phyloP scores from a whole-genome alignment of 2,329 filamentous ascomycete species.

The Xylaria hypoxylon region DNA sequence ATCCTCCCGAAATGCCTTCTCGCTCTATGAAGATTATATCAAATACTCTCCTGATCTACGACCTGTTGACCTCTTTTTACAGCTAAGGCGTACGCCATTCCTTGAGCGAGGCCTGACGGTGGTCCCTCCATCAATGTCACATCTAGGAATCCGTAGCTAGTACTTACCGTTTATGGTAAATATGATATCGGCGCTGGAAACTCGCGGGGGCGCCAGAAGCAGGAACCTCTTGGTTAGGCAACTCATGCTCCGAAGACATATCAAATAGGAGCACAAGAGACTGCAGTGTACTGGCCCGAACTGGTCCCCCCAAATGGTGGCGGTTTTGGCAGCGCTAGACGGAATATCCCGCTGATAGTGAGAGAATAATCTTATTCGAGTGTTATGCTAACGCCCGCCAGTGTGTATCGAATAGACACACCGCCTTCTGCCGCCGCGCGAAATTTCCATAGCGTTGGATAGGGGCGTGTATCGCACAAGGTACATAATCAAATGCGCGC shows the following conservation, averaged over 20 bases:
- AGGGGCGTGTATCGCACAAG: constrained; percentile 73
- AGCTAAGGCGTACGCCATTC: constrained; percentile 70
- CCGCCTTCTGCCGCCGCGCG: constrained; percentile 54
- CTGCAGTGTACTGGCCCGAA: neutral
- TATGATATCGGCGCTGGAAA: neutral
- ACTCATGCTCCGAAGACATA: neutral
- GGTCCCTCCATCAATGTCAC: constrained; percentile 81
- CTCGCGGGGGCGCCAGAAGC: neutral
- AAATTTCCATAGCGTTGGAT: constrained; percentile 64
- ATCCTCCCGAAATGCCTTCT: constrained; percentile 70
- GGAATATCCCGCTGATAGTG: constrained; percentile 70
- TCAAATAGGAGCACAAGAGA: neutral
- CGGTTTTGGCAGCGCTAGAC: constrained; percentile 65
- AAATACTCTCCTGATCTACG: constrained; percentile 53
- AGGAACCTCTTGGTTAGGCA: neutral
- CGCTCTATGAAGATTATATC: constrained; percentile 69
- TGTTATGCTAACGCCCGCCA: constrained; percentile 75
- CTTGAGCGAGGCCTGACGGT: constrained; percentile 71
- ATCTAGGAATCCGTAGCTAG: neutral
- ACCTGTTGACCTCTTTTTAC: constrained; percentile 65
- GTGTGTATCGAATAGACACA: constrained; percentile 55
- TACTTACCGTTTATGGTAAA: neutral
- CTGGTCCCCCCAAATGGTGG: constrained; percentile 59
- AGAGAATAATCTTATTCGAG: constrained; percentile 69
- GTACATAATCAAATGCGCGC: constrained; percentile 73